Conservation (phyloP, 129 eudicot species). For the Centrapalus pauciflorus region DNA sequence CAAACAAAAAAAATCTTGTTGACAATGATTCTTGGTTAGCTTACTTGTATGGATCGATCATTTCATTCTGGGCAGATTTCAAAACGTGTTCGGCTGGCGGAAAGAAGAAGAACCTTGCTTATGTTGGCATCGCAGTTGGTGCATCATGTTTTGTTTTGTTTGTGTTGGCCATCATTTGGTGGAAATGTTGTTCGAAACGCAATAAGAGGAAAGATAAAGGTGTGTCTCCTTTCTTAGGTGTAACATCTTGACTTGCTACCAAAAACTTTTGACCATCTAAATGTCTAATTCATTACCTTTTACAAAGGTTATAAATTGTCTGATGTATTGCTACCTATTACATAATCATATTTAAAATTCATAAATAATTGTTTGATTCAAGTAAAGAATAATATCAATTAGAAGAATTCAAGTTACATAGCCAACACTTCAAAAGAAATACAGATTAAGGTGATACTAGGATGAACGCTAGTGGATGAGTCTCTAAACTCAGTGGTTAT, state of each 20-base stretch:
- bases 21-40: neutral
- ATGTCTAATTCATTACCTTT: neutral
- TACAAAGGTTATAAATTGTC: no score
- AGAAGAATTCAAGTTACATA: neutral
- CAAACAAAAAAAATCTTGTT: no score
- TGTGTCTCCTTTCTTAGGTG: slow-evolving; percentile 2
- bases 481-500: neutral
- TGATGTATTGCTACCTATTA: no score
- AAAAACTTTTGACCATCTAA: neutral
- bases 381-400: no score
- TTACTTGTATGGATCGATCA: neutral
- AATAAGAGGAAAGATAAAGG: slow-evolving; percentile 40
- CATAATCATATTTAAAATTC: no score
- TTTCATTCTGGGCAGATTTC: slow-evolving; percentile 32
- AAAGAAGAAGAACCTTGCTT: slow-evolving; percentile 29
- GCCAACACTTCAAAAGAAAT: neutral
- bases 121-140: slow-evolving; percentile 38
- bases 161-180: slow-evolving; percentile 38
- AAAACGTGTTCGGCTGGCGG: slow-evolving; percentile 37
- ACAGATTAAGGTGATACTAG: no score
- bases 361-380: no score
- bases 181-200: slow-evolving; percentile 34
- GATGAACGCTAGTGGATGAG: neutral
- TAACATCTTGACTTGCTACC: no score
- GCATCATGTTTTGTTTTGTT: slow-evolving; percentile 21